Percentiles rank a stretch among this genome's conserved stretches.
Conservation (phyloP, 208 protist genomes). For the Wallacemonas sp. region DNA sequence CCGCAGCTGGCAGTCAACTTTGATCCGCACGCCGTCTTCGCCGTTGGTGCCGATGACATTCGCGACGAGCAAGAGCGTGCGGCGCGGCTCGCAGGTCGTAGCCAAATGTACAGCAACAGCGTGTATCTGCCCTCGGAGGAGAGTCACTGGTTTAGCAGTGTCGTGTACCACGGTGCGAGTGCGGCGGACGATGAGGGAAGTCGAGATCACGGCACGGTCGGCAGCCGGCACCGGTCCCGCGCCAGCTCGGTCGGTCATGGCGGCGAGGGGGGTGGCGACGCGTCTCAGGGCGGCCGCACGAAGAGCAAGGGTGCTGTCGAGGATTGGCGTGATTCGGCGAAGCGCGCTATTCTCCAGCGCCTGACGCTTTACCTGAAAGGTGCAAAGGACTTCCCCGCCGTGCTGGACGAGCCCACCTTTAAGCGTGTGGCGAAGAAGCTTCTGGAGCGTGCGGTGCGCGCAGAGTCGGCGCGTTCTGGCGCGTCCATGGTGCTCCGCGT, state of each 20-base stretch:
- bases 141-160: conserved; percentile 29
- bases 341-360: conserved; percentile 79
- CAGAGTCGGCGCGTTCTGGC: conserved; percentile 52
- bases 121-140: conserved; percentile 47
- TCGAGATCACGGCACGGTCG: background rate
- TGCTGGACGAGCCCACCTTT: conserved; percentile 60
- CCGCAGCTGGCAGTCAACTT: conserved; percentile 39
- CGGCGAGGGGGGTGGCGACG: conserved; percentile 3
- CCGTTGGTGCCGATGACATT: conserved; percentile 23
- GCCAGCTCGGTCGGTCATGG: conserved; percentile 19
- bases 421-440: conserved; percentile 51
- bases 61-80: conserved; percentile 20
- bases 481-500: conserved; percentile 63
- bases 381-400: conserved; percentile 42
- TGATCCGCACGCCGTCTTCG: conserved; percentile 36
- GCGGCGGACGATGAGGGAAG: background rate
- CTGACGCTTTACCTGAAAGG: conserved; percentile 72
- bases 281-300: background rate
- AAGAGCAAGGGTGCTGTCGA: background rate
- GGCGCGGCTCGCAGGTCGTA: conserved; percentile 28
- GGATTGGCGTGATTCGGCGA: conserved; percentile 70
- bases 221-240: conserved; percentile 21
- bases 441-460: conserved; percentile 67
- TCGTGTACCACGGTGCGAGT: conserved; percentile 16
- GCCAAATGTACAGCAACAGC: conserved; percentile 46